Base-by-base conservation (phyloP, 148 eudicot species). In the Rheum nobile region DNA sequence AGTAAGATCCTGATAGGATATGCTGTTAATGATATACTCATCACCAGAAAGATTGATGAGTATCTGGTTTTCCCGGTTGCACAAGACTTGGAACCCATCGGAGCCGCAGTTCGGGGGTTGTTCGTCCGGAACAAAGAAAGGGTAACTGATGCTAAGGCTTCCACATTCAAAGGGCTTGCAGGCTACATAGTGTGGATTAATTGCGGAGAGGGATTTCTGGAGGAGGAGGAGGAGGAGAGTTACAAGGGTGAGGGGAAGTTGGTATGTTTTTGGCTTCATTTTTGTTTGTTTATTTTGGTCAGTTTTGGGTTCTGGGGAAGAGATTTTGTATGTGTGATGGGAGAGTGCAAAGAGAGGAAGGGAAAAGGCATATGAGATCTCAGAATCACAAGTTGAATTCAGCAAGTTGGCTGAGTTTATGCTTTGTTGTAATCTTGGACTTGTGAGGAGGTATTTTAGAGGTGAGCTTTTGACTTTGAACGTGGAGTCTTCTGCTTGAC, bases 131-230 rank as follows among this genome's bases (percentile, higher is more conserved):
- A 68, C 57, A 52, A 34, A 78, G 68, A 73, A 77, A 38, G 80
- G 76, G 76, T 73, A 78, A 22, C 38, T 67, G 21, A 72, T 72
- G 47, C 6, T 47, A 47, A 73, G 46, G 11, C 1, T 71, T 47
- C 77, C 74, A 74, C 77, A 54, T 11, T 0, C 2, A 74, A 31
- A 50, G 3, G 74, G 61, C 37, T 54, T 10, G 61, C 77, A 79
- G 61, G 71, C 77, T 13, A 67, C 9, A 44, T 28, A 75, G 57
- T 67, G 11, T 28, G 71, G 72, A 31, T 75, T 71, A 24, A 59
- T 12, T 10, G 4, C 0, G 37, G 70, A 74, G 2, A 61, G 21
- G 17, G 52, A 59, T 26, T 74, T 57, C 8, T 74, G 37, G 0
- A 48, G 35, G 29, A 74, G 71, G n/a, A 74, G 71, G n/a, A 74